phyloP scores from a whole-genome alignment of 2,329 filamentous ascomycete species.

The Trichoderma aggressivum region DNA sequence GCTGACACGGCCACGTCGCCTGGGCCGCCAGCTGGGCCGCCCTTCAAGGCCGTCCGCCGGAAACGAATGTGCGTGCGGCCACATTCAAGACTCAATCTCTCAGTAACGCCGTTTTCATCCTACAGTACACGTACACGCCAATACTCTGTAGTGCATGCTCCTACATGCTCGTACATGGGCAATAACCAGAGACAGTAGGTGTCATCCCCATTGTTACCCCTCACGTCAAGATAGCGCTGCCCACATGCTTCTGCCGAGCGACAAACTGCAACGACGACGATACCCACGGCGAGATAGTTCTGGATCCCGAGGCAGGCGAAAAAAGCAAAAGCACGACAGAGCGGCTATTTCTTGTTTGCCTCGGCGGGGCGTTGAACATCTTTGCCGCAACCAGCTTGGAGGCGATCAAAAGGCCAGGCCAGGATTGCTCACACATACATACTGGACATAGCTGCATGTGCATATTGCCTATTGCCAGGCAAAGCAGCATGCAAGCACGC shows the following conservation, averaged over 20 bases:
- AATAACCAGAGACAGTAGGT: slow-evolving; percentile 13
- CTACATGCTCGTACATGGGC: not conserved
- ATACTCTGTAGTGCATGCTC: not conserved
- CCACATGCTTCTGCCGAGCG: slow-evolving; percentile 1
- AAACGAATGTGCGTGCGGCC: not conserved
- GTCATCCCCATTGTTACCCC: slow-evolving; percentile 14
- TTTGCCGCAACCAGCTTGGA: not conserved
- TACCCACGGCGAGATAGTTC: not conserved
- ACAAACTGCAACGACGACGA: not conserved
- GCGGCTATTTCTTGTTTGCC: not conserved
- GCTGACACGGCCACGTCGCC: not conserved
- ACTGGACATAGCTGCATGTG: not conserved
- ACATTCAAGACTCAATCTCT: not conserved
- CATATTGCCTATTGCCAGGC: not conserved
- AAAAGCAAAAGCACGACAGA: not conserved
- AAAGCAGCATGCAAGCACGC: not conserved
- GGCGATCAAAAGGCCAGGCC: not conserved
- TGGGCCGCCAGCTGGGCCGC: not conserved
- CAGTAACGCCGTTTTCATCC: not conserved
- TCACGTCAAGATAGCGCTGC: not conserved
- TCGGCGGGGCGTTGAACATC: not conserved
- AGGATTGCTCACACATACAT: not conserved
- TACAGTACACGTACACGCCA: not conserved
- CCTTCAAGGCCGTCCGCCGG: not conserved
- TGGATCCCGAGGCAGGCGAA: slow-evolving; percentile 14